These are phyloP conservation scores for Yamadazyma olivae DNA, from an alignment of 805 yeast species.

Conservation along the genomic window DNA sequence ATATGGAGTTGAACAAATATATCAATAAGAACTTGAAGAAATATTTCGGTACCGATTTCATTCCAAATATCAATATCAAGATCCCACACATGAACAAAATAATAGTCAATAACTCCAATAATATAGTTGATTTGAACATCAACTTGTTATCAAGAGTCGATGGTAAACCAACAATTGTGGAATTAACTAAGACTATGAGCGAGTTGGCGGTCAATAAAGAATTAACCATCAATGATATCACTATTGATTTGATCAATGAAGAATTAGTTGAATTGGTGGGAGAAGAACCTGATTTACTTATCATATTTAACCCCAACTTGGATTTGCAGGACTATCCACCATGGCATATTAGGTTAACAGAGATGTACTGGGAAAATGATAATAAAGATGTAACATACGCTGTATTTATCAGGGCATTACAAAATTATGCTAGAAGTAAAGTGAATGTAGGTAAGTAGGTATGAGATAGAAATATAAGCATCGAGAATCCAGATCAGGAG, in stretches of 20 bases:
- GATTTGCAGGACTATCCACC: slow-evolving; percentile 96
- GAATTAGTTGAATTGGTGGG: slow-evolving; percentile 76
- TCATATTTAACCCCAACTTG: slow-evolving; percentile 80
- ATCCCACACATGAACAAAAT: slow-evolving; percentile 65
- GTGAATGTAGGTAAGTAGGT: slow-evolving; percentile 80
- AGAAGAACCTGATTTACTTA: slow-evolving; percentile 85
- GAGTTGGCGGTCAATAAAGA: slow-evolving; percentile 64
- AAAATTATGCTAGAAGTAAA: slow-evolving; percentile 74
- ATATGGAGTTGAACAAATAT: slow-evolving; percentile 53
- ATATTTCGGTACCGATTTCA: slow-evolving; percentile 69
- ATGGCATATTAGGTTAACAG: slow-evolving; percentile 92
- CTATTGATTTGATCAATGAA: slow-evolving; percentile 70
- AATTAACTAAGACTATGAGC: slow-evolving; percentile 81
- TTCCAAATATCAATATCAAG: slow-evolving; percentile 60
- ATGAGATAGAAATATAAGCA: no score
- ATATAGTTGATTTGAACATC: slow-evolving; percentile 55
- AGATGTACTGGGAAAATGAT: slow-evolving; percentile 88
- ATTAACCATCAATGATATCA: slow-evolving; percentile 62
- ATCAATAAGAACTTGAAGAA: slow-evolving; percentile 56
- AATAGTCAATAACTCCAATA: slow-evolving; percentile 26
- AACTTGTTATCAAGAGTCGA: slow-evolving; percentile 70
- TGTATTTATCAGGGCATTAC: slow-evolving; percentile 76
- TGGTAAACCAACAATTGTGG: slow-evolving; percentile 88
- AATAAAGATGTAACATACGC: slow-evolving; percentile 78
- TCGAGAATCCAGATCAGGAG: no score